Evolutionary conservation across 345 rosid species (phyloP), one percentile per base, ranked within the genome.

Genomic region (Eucalyptus paniculata): DNA sequence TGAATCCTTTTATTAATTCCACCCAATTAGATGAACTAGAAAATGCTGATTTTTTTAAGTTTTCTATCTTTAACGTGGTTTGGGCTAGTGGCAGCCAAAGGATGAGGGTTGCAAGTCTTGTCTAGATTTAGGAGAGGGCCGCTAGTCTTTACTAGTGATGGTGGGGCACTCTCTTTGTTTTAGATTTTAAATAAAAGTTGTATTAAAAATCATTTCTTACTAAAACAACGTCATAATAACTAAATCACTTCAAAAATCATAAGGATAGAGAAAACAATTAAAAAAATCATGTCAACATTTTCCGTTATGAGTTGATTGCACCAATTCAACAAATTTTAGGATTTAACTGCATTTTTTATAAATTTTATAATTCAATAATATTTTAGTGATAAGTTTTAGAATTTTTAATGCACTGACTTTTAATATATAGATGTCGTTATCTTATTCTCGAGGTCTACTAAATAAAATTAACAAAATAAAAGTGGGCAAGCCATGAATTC

Each of bases 361-460:
- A 5, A 26, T 58, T 58, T 58, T n/a, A 65, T 65, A 15, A 15
- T 15, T 32, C 37, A 12, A 28, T 17, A 1, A 19, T 0, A 53
- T 1, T 53, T 53, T 53, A 0, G 1, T 53, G 0, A 19, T 0
- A 8, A 53, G 0, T 3, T 53, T 8, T 19, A 8, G 0, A 0
- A 53, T 53, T 53, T 53, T 0, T 8, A 53, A 0, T 53, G 1
- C 18, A 65, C 72, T n/a, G 0, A 16, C 40, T 65, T 65, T 65
- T 16, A 16, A 58, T n/a, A 1, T 65, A n/a, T 17, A 69, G 8
- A 21, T 3, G 42, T 6, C 0, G 6, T 34, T 17, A 17, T 69
- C 12, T 69, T 69, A 69, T 32, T 32, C 24, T 69, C 0, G 2
- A 18, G 8, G 42, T 3, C 44, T 9, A 69, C 42, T 69, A 69